Evolutionary conservation across 2,329 filamentous ascomycete species (phyloP).

Genomic region (Capronia epimyces): DNA sequence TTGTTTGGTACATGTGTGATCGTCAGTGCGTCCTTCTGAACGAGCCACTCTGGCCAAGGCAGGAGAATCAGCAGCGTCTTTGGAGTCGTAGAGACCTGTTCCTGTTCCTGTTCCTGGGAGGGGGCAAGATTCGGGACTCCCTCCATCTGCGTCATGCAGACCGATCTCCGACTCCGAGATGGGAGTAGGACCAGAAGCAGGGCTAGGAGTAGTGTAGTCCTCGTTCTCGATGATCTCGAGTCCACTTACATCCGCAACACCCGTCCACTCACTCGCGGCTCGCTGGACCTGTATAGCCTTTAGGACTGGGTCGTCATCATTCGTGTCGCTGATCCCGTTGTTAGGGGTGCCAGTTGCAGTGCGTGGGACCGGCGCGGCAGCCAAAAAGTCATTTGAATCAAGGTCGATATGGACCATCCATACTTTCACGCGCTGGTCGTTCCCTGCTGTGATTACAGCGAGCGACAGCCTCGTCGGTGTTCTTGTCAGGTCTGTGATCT

Average conservation of each 20-base stretch:
- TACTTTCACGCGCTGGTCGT: conserved; percentile 44
- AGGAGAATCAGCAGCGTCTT: too few species aligned
- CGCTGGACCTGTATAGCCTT: conserved; percentile 16
- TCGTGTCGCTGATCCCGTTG: conserved; percentile 1
- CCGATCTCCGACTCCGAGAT: too few species aligned
- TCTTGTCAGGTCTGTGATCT: conserved; percentile 28
- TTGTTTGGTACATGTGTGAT: not conserved
- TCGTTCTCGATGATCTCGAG: conserved; percentile 15
- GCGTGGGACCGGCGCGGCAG: not conserved
- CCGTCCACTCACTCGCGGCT: conserved; percentile 21
- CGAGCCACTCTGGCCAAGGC: too few species aligned
- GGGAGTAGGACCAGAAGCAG: not conserved
- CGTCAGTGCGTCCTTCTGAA: too few species aligned
- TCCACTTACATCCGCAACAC: conserved; percentile 27
- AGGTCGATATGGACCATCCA: conserved; percentile 37
- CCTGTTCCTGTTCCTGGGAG: too few species aligned
- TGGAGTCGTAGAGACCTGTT: too few species aligned
- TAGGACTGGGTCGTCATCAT: not conserved
- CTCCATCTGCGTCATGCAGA: not conserved
- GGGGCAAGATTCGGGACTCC: not conserved
- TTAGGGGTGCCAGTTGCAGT: not conserved
- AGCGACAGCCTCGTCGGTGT: conserved; percentile 18
- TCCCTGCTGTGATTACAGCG: conserved; percentile 38
- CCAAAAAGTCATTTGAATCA: conserved; percentile 1
- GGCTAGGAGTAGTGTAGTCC: not conserved